phyloP scores from a whole-genome alignment of 805 yeast genomes.

The Starmerella bombi region DNA sequence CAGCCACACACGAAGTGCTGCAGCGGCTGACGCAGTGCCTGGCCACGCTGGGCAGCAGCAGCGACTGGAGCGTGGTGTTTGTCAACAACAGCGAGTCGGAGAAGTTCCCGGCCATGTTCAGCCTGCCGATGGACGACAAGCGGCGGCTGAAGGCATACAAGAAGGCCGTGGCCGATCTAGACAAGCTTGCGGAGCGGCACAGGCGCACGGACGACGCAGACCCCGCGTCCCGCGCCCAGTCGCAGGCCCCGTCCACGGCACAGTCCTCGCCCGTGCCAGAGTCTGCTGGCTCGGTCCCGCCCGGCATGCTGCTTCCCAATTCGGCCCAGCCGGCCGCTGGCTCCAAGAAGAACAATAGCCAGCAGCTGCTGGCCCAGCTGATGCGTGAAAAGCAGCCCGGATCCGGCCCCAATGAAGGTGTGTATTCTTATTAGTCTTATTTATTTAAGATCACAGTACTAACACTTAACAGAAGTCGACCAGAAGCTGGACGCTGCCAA shows the following conservation, averaged over 20 bases:
- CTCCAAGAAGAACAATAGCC: slow-evolving; percentile 36
- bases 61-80: slow-evolving; percentile 11
- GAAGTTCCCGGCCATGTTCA: slow-evolving; percentile 18
- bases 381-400: slow-evolving; percentile 41
- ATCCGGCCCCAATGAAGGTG: slow-evolving; percentile 18
- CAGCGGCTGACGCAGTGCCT: slow-evolving; percentile 3
- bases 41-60: slow-evolving; percentile 6
- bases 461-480: neutral
- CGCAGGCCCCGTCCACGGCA: slow-evolving; percentile 17
- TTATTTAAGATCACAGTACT: neutral
- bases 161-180: slow-evolving; percentile 15
- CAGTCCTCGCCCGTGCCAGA: neutral
- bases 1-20: slow-evolving; percentile 1
- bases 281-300: neutral
- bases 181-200: slow-evolving; percentile 3
- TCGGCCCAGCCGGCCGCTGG: slow-evolving; percentile 64
- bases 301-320: no score
- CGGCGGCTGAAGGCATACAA: slow-evolving; percentile 14
- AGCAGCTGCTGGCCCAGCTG: slow-evolving; percentile 70
- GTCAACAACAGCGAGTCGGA: slow-evolving; percentile 5
- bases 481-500: neutral
- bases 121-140: slow-evolving; percentile 18
- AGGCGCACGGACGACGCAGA: neutral
- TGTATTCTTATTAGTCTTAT: slow-evolving; percentile 19
- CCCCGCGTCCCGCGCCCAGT: slow-evolving; percentile 23